phyloP scores from a whole-genome alignment of 306 rosid species.

The Trichosanthes cucumerina region DNA sequence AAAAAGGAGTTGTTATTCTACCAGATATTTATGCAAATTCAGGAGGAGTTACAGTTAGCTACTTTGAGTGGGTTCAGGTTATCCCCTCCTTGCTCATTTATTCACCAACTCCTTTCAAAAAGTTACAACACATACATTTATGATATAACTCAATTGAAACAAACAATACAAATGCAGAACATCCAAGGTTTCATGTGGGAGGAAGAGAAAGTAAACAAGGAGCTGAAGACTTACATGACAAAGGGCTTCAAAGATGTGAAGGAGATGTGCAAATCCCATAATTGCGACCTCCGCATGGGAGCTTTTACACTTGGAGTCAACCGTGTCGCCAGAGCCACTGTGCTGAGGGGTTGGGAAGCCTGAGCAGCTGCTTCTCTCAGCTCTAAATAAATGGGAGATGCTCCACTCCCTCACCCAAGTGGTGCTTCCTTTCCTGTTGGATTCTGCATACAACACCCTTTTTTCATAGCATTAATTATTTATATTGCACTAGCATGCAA shows the following conservation, averaged over 20 bases:
- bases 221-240: conserved; percentile 61
- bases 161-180: conserved; percentile 39
- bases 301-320: conserved; percentile 80
- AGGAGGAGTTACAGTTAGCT: conserved; percentile 95
- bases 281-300: conserved; percentile 87
- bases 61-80: conserved; percentile 99
- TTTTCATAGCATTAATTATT: background rate
- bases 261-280: conserved; percentile 72
- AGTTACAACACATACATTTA: background rate
- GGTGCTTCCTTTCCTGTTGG: conserved; percentile 8
- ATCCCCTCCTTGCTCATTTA: background rate
- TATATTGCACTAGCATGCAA: background rate
- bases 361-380: conserved; percentile 18
- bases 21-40: conserved; percentile 97
- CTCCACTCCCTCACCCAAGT: background rate
- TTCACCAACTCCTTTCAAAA: background rate
- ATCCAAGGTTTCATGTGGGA: conserved; percentile 98
- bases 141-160: background rate
- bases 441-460: background rate
- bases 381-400: background rate
- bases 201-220: conserved; percentile 74
- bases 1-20: conserved; percentile 73
- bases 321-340: conserved; percentile 82
- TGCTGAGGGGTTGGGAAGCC: conserved; percentile 95
- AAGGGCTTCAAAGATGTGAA: conserved; percentile 76